Evolutionary conservation across 805 yeast species (phyloP).

Genomic region (Lipomyces anomalus): DNA sequence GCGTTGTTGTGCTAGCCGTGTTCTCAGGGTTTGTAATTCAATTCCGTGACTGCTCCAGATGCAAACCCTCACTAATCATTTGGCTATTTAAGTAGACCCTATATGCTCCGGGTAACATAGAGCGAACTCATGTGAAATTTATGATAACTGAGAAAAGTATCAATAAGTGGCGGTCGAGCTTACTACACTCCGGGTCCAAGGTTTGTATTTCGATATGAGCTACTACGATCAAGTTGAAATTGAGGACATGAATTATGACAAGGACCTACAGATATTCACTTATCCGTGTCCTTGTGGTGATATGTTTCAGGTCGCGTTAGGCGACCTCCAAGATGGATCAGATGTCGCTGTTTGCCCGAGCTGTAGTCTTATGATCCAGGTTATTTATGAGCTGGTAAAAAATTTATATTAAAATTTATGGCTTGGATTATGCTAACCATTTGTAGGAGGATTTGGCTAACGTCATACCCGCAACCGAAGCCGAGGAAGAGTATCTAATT

Average conservation of each 20-base stretch:
- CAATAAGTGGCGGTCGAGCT: too few species aligned
- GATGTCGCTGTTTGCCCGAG: conserved; percentile 95
- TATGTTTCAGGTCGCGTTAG: conserved; percentile 70
- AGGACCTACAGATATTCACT: conserved; percentile 71
- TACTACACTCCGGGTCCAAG: too few species aligned
- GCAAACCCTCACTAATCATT: too few species aligned
- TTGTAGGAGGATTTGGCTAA: conserved; percentile 3
- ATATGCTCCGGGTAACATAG: too few species aligned
- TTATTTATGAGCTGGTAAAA: conserved; percentile 64
- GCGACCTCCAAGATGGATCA: conserved; percentile 84
- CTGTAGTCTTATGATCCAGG: conserved; percentile 88
- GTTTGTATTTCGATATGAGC: conserved; percentile 31
- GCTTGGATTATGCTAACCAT: background rate
- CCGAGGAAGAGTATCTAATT: background rate
- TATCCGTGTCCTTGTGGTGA: conserved; percentile 99
- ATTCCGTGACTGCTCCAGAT: too few species aligned
- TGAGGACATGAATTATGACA: conserved; percentile 91
- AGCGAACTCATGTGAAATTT: too few species aligned
- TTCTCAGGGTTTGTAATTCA: too few species aligned
- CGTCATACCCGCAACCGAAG: background rate
- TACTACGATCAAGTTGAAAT: conserved; percentile 93
- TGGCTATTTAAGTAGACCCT: too few species aligned
- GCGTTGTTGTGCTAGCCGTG: too few species aligned
- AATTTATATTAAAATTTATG: too few species aligned
- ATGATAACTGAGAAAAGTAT: too few species aligned